Evolutionary conservation across 1,284 basidiomycete species (phyloP).

Genomic region (Marasmius sp.): DNA sequence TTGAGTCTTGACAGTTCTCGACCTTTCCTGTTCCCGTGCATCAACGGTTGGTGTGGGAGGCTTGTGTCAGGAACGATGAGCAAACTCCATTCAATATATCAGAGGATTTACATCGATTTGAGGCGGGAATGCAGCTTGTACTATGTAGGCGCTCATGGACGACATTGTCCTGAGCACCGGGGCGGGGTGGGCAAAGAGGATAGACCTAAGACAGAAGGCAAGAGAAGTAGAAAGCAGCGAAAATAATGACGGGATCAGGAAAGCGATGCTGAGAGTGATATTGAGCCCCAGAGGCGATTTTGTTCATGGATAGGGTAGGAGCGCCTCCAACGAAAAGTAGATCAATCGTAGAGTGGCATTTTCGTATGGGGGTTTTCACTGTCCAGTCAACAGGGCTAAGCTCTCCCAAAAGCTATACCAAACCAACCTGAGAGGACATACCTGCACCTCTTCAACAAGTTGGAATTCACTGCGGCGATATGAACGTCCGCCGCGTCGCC

Average conservation of each 20-base stretch:
- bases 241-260: not conserved
- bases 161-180: not conserved
- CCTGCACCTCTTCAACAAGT: not conserved
- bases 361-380: not conserved
- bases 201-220: not conserved
- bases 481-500: constrained; percentile 21
- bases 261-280: not conserved
- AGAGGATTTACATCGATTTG: not conserved
- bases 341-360: not conserved
- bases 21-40: not conserved
- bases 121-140: not conserved
- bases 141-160: not conserved
- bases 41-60: not conserved
- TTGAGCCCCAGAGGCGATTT: not conserved
- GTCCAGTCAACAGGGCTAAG: not conserved
- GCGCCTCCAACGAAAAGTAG: too few species aligned
- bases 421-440: not conserved
- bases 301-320: too few species aligned
- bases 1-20: not conserved
- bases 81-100: not conserved
- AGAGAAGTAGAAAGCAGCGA: not conserved
- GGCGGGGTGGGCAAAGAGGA: not conserved
- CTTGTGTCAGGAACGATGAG: not conserved
- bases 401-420: not conserved
- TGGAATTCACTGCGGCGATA: not conserved